Evolutionary conservation across 83 land plant species (phyloP).

Genomic region (Picea mariana): DNA sequence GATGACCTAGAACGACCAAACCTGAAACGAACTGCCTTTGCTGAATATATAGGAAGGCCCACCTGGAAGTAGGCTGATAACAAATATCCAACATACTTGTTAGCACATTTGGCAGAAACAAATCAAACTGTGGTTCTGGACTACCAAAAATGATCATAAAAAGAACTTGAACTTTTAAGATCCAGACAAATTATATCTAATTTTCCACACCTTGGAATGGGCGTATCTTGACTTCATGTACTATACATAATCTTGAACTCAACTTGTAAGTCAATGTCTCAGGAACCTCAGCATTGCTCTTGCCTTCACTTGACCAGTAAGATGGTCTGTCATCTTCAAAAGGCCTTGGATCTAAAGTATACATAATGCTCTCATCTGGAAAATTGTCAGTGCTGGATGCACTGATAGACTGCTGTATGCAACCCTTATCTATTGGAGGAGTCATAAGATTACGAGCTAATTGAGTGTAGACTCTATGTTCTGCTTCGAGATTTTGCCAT

Average conservation of each 20-base stretch:
- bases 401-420: conserved; percentile 53
- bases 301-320: conserved; percentile 94
- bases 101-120: no score
- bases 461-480: conserved; percentile 44
- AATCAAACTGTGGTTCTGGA: no score
- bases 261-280: conserved; percentile 79
- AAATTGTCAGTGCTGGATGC: conserved; percentile 96
- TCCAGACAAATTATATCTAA: no score
- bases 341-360: conserved; percentile 64
- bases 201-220: conserved; percentile 65
- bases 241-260: conserved; percentile 56
- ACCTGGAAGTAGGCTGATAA: conserved; percentile 86
- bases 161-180: no score
- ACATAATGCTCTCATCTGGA: conserved; percentile 78
- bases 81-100: no score
- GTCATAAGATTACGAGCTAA: conserved; percentile 36
- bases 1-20: conserved; percentile 60
- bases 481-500: conserved; percentile 34
- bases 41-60: conserved; percentile 78
- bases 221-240: conserved; percentile 18
- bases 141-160: no score
- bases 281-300: conserved; percentile 45
- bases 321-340: conserved; percentile 44
- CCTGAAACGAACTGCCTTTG: conserved; percentile 67
- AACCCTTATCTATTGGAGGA: conserved; percentile 21